Evolutionary conservation across 371 early-diverging fungal species (phyloP).

Genomic region (Fennellomyces sp.): DNA sequence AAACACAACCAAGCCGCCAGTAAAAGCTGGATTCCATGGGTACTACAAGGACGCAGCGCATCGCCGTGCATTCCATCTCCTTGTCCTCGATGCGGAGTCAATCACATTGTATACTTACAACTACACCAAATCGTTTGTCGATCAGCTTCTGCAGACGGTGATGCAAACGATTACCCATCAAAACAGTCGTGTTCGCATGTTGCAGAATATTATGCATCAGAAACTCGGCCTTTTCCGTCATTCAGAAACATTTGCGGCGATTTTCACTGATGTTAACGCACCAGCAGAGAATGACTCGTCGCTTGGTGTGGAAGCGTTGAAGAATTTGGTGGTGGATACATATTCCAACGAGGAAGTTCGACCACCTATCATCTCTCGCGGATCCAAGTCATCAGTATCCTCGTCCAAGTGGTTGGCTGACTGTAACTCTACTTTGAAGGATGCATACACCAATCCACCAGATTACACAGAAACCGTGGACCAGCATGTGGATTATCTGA

Average conservation of each 20-base stretch:
- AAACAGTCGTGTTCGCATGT: conserved; percentile 23
- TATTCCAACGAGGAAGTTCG: not conserved
- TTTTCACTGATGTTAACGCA: not conserved
- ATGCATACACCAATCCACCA: conserved; percentile 38
- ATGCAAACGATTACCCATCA: conserved; percentile 26
- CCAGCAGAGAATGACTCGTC: not conserved
- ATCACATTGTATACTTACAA: conserved; percentile 73
- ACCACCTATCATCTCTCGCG: not conserved
- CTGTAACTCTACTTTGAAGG: conserved; percentile 53
- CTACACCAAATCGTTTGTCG: conserved; percentile 57
- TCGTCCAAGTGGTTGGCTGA: conserved; percentile 11
- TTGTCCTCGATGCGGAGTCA: conserved; percentile 52
- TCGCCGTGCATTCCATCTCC: conserved; percentile 59
- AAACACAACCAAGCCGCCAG: conserved; percentile 23
- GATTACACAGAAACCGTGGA: conserved; percentile 10
- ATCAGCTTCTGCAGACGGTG: conserved; percentile 54
- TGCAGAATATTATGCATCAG: conserved; percentile 62
- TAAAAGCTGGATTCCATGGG: conserved; percentile 15
- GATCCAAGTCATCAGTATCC: not conserved
- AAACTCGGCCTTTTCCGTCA: conserved; percentile 76
- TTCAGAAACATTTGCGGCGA: conserved; percentile 15
- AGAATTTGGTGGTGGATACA: not conserved
- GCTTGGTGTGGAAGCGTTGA: not conserved
- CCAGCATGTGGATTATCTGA: conserved; percentile 47
- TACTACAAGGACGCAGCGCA: conserved; percentile 16